Evolutionary conservation across 2,329 filamentous ascomycete genomes (phyloP), one percentile per base, ranked within the genome.

Genomic region (Trichoderma atroviride): DNA sequence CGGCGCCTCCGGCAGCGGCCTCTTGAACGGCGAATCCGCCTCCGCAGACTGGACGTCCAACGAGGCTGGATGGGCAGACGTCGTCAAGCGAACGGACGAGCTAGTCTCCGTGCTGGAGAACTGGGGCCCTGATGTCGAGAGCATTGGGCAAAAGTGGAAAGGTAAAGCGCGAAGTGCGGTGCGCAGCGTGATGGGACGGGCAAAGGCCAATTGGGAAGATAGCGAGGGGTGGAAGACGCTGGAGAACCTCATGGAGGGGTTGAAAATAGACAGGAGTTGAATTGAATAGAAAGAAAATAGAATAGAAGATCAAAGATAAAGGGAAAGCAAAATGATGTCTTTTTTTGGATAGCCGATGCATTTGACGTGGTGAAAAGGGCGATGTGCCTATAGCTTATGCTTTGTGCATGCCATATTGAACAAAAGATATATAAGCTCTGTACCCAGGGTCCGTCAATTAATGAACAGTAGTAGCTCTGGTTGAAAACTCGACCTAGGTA

Each of bases 131-230:
- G 85, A 87, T 72, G 84, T 89, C 24, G 88, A 89, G 71, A 76
- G 88, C 35, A 89, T 97, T 2, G 93, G 92, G 2, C 87, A 86
- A 70, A 90, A 90, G 75, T 99, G 96, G 96, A 92, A 88, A 79
- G 92, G 92, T 72, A 98, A 97, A 86, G 92, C 93, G 0, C 86
- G 93, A 74, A 96, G 89, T 78, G 94, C 94, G 13, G 85, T 97
- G 2, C 85, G 94, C 66, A 93, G 92, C 63, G 90, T 98, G 7
- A 86, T 96, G 85, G 91, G 93, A 0, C 91, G 92, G 76, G 94
- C 88, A 0, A 94, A 88, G 81, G 91, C 93, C 75, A 86, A 80
- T 14, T 97, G 94, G 93, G 94, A 97, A 80, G 93, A 87, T 13
- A 92, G 84, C 35, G 82, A 85, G 52, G 91, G 87, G 33, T 96